Base-by-base conservation (phyloP, 441 rosid species). In the Gossypium laxum region DNA sequence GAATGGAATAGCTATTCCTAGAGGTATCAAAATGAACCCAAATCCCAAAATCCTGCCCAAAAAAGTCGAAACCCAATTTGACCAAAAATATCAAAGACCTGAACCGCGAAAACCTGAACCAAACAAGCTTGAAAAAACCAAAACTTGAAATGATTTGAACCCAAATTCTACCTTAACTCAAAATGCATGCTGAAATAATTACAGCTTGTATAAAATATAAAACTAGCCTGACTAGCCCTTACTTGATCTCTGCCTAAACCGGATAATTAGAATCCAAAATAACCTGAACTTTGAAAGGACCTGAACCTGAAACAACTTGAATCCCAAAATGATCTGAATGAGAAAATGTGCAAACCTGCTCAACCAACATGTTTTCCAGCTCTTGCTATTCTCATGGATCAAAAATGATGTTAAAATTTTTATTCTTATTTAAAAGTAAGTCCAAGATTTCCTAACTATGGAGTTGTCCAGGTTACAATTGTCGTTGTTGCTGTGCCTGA, bases 401-500 rank as follows among this genome's bases (percentile, higher is more conserved):
- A 15, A 67, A 50, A 21, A 28, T 50, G 14, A 17, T 17, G 2
- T 59, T 41, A 6, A 14, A 24, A 41, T 32, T 51, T 58, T 57
- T 58, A 47, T 59, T 6, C 18, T 8, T 41, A 45, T 58, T 58
- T 43, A 57, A 55, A n/a, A 5, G 56, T 1, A 70, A 28, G 18
- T 52, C 24, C 26, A 15, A 55, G 14, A 24, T 62, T 67, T 52
- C 50, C 45, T 70, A 76, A 56, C 79, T 83, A 14, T 69, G 55
- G 74, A 70, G 48, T 70, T 65, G 72, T 79, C 22, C 74, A 94
- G 98, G 98, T 94, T 64, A 91, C 97, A 6, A 94, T 94, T 78
- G 97, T 94, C 60, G 98, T 94, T 73, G 98, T 94, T 70, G 98
- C 98, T 0, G 98, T 94, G 74, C 98, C 98, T 2, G 98, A 94